A percentile compares a stretch with the other conserved stretches of the same genome.
Evolutionary conservation across 371 early-diverging fungal species (phyloP).

Genomic region (Zancudomyces culisetae): DNA sequence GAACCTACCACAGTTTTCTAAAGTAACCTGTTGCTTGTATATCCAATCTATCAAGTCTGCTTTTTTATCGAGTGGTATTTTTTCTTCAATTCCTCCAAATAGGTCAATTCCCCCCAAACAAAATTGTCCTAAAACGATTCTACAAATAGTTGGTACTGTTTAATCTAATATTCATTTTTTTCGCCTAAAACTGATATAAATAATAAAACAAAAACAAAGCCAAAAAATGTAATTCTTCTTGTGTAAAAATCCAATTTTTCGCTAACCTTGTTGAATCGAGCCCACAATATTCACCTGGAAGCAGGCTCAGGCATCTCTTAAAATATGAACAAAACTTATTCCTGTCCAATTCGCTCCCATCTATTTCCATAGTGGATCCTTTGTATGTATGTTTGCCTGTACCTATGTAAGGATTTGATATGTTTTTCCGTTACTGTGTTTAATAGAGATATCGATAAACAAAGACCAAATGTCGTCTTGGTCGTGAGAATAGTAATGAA

Average conservation of each 20-base stretch:
- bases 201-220: not conserved
- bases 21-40: slow-evolving; percentile 71
- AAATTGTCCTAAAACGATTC: slow-evolving; percentile 76
- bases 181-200: not conserved
- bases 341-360: too few species aligned
- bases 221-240: not conserved
- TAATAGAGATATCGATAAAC: too few species aligned
- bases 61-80: slow-evolving; percentile 29
- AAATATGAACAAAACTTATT: slow-evolving; percentile 35
- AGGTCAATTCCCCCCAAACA: slow-evolving; percentile 60
- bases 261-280: slow-evolving; percentile 70
- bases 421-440: too few species aligned
- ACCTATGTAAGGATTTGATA: too few species aligned
- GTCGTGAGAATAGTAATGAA: too few species aligned
- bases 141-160: slow-evolving; percentile 6
- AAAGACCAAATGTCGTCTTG: too few species aligned
- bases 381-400: too few species aligned
- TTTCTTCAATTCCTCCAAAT: slow-evolving; percentile 39
- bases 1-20: slow-evolving; percentile 23
- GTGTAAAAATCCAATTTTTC: slow-evolving; percentile 2
- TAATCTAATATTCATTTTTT: not conserved
- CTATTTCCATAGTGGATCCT: too few species aligned
- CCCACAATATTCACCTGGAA: slow-evolving; percentile 49
- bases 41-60: slow-evolving; percentile 83
- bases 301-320: slow-evolving; percentile 39